Evolutionary conservation across 2,329 filamentous ascomycete species (phyloP), one percentile per base, ranked within the genome.

Genomic region (Cytospora piceicola): DNA sequence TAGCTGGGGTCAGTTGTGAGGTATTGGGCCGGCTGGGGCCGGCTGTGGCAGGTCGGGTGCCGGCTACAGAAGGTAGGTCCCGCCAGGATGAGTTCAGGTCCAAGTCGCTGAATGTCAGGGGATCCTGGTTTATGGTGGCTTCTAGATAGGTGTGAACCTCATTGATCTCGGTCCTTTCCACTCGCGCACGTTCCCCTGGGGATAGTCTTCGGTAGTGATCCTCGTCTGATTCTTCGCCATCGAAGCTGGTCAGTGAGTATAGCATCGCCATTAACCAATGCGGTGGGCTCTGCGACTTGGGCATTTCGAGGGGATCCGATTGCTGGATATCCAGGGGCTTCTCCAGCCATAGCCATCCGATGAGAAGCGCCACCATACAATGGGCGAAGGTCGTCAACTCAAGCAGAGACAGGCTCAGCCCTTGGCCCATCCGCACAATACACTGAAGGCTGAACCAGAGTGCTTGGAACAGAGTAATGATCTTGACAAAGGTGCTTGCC

Each of bases 401-500:
- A 15, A 78, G 70, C 8, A 77, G 70, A 1, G 73, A 73, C 5
- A 78, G 58, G 5, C 76, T 73, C 1, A 78, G 68, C 4, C 70
- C 67, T 49, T 75, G 68, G 4, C 67, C 67, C 14, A 73, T 65
- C 3, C 77, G 71, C 15, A 71, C 73, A 32, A 78, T 63, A 42
- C 67, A 69, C 60, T 78, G 75, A 2, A 76, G 42, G 6, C 75
- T 62, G 61, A 79, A 76, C 76, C 77, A 79, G 27, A 68, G 61
- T 0, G 73, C 75, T 68, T 79, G 77, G 3, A 77, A 36, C 32
- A 71, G 70, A 2, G 74, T 73, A 9, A 79, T 66, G 1, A 69
- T 65, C 63, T 76, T 76, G 27, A 74, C 69, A 24, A 77, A 70
- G 2, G 58, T 58, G 58, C 74, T 71, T 24, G 70, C 69, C 60